Evolutionary conservation across 2,329 filamentous ascomycete genomes (phyloP).

Genomic region (Hortaea werneckii): DNA sequence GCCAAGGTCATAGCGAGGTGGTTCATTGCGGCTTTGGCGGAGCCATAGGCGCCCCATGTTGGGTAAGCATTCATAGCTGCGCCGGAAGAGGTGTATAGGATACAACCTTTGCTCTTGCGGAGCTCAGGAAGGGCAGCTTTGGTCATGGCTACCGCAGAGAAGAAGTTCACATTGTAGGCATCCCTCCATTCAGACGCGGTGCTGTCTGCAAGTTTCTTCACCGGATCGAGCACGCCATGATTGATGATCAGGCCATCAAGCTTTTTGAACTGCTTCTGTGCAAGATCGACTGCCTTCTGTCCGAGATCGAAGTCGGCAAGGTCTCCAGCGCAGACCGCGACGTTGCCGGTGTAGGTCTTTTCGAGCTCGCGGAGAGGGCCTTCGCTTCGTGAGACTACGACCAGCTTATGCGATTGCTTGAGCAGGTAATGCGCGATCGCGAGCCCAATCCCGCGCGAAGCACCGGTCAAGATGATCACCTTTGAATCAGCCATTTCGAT

Average conservation of each 20-base stretch:
- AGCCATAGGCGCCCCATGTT: constrained; percentile 72
- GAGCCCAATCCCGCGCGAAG: constrained; percentile 56
- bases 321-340: constrained; percentile 49
- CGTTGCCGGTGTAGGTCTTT: constrained; percentile 41
- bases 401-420: constrained; percentile 42
- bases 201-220: constrained; percentile 58
- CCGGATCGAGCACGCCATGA: constrained; percentile 71
- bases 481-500: constrained; percentile 18
- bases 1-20: constrained; percentile 64
- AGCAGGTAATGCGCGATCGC: constrained; percentile 52
- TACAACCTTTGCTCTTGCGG: constrained; percentile 56
- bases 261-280: constrained; percentile 51
- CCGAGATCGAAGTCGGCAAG: constrained; percentile 45
- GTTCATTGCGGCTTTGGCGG: constrained; percentile 74
- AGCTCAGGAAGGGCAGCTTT: constrained; percentile 63
- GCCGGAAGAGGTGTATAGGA: constrained; percentile 72
- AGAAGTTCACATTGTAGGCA: constrained; percentile 75
- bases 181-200: constrained; percentile 64
- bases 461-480: constrained; percentile 48
- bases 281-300: constrained; percentile 52
- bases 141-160: constrained; percentile 71
- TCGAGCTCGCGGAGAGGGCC: constrained; percentile 45
- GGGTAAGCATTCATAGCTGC: constrained; percentile 57
- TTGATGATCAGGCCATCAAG: constrained; percentile 81
- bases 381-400: constrained; percentile 46